A percentile compares a stretch with the other conserved stretches of the same genome.
Evolutionary conservation across 2,329 filamentous ascomycete genomes (phyloP).

Genomic region (Orbilia javanica): DNA sequence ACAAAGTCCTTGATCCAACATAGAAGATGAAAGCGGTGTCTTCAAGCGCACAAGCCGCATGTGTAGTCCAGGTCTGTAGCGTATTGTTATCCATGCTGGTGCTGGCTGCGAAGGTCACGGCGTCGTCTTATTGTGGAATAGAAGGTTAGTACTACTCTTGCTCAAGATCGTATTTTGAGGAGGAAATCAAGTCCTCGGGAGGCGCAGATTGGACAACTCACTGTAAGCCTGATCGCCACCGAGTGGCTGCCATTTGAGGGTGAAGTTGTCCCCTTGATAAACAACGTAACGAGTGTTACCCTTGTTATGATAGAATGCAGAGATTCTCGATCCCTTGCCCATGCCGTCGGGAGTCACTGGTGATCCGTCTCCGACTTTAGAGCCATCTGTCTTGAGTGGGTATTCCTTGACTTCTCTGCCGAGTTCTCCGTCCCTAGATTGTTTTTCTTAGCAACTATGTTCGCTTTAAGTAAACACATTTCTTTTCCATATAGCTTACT

Average conservation of each 20-base stretch:
- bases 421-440: not conserved
- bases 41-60: conserved; percentile 6
- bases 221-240: not conserved
- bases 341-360: not conserved
- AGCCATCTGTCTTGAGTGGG: not conserved
- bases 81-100: not conserved
- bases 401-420: not conserved
- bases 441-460: not conserved
- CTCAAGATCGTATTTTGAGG: not conserved
- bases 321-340: not conserved
- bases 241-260: not conserved
- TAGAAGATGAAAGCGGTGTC: conserved; percentile 9
- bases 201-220: not conserved
- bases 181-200: not conserved
- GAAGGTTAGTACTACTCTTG: conserved; percentile 6
- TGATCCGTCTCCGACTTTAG: not conserved
- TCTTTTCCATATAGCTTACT: not conserved
- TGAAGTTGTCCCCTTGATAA: not conserved
- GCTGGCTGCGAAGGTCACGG: not conserved
- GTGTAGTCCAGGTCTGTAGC: conserved; percentile 1
- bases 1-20: not conserved
- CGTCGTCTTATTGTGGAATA: not conserved
- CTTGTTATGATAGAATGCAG: not conserved
- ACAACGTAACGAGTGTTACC: not conserved
- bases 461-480: not conserved